These are phyloP conservation scores for Carex kokanica DNA, from an alignment of 176 grass and related monocot genomes.

Conservation along the genomic window DNA sequence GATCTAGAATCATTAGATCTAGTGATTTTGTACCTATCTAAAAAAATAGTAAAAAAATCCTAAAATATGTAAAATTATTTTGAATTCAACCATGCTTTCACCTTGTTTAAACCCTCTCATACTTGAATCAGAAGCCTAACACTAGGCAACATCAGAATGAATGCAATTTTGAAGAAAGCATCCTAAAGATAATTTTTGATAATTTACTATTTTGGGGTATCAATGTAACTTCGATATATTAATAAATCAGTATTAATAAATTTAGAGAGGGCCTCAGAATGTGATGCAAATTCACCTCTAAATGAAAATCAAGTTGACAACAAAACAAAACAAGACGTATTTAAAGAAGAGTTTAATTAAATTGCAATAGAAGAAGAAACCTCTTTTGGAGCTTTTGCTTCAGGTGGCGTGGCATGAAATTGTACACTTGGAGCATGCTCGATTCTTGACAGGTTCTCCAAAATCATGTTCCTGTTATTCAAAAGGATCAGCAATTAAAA, in stretches of 20 bases:
- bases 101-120: neutral
- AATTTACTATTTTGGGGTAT: too few species aligned
- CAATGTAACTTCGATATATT: neutral
- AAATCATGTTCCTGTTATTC: conserved; percentile 58
- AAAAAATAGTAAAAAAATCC: too few species aligned
- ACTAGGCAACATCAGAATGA: neutral
- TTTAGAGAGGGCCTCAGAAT: neutral
- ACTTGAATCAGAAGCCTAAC: neutral
- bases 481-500: conserved; percentile 15
- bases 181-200: neutral
- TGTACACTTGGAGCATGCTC: conserved; percentile 79
- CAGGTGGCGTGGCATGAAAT: conserved; percentile 66
- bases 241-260: neutral
- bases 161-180: conserved; percentile 5
- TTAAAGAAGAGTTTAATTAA: neutral
- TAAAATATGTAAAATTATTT: too few species aligned
- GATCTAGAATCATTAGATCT: too few species aligned
- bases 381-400: conserved; percentile 65
- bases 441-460: conserved; percentile 64
- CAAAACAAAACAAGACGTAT: neutral
- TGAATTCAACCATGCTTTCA: neutral
- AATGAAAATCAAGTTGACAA: conserved; percentile 20
- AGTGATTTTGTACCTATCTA: too few species aligned
- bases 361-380: conserved; percentile 30
- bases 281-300: conserved; percentile 18